A percentile compares a stretch with the other conserved stretches of the same genome.
Conservation (phyloP, 352 stramenopile species). For the Phytophthora syringae region DNA sequence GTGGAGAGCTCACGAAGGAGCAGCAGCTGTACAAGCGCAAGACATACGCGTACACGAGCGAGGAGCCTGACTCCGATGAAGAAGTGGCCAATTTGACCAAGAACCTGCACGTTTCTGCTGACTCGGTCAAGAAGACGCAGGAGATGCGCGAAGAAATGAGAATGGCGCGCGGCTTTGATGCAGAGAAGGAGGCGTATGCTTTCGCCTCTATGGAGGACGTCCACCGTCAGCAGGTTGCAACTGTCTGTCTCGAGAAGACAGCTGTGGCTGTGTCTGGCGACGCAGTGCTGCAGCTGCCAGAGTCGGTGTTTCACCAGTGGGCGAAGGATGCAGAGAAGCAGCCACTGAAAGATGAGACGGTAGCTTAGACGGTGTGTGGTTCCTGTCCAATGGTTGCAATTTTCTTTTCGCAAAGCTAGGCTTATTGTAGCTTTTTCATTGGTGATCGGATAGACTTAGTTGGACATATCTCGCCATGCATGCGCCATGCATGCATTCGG, state of each 20-base stretch:
- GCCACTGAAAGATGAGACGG: neutral
- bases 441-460: neutral
- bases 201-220: conserved; percentile 81
- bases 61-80: conserved; percentile 52
- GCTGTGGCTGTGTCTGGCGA: conserved; percentile 76
- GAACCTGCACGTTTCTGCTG: conserved; percentile 59
- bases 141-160: conserved; percentile 55
- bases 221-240: conserved; percentile 59
- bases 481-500: no score
- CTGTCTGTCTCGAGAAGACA: conserved; percentile 72
- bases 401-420: no score
- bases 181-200: conserved; percentile 44
- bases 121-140: conserved; percentile 70
- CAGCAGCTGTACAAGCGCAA: conserved; percentile 62
- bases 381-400: no score
- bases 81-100: conserved; percentile 64
- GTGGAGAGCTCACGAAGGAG: conserved; percentile 26
- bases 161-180: conserved; percentile 20
- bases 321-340: conserved; percentile 30
- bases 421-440: neutral
- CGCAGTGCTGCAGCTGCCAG: conserved; percentile 70
- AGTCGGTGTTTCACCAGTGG: conserved; percentile 79
- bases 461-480: neutral
- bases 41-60: conserved; percentile 43
- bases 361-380: neutral